Base-by-base conservation (phyloP, 768 basidiomycete genomes). In the Podaxis rugospora region DNA sequence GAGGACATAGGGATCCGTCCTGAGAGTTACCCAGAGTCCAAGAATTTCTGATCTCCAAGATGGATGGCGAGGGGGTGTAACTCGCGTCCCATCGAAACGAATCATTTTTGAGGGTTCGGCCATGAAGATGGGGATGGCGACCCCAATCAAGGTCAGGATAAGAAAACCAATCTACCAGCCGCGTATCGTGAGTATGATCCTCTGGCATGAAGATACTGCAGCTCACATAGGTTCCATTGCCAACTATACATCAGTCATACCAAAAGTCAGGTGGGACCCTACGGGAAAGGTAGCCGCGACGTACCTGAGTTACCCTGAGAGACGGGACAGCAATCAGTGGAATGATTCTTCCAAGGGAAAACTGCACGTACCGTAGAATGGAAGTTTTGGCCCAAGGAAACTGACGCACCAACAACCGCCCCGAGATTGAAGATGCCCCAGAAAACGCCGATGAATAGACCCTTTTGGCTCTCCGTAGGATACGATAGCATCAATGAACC, bases 381-480 rank as follows among this genome's bases (percentile, higher is more conserved):
- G 66, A 83, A 85, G 67, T 91, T 92, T 66, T 83, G 75, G 1
- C 83, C 92, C 47, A 92, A 75, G 13, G 90, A 84, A 37, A 92
- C 88, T 10, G 86, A 77, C 3, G 89, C 83, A 35, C 91, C 90
- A 46, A 93, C 84, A 47, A 93, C 88, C 44, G 87, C 87, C 25
- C 90, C 90, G 9, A 91, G 62, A 66, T 93, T 92, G 76, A 93
- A 93, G 63, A 92, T 88, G 51, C 80, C 76, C 91, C 91, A 93
- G 74, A 92, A 93, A 47, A 90, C 81, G 37, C 81, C 86, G 51
- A 93, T 90, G 71, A 81, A 92, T 36, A 72, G 74, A 21, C 90
- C 90, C 71, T 93, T 93, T 69, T 92, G 83, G 52, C 72, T 67
- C 69, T 93, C 90, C 0, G 89, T 90, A 0, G 90, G 88, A 70